These are phyloP conservation scores for Dissoconium aciculare DNA, from an alignment of 2,329 filamentous ascomycete genomes.

Conservation along the genomic window DNA sequence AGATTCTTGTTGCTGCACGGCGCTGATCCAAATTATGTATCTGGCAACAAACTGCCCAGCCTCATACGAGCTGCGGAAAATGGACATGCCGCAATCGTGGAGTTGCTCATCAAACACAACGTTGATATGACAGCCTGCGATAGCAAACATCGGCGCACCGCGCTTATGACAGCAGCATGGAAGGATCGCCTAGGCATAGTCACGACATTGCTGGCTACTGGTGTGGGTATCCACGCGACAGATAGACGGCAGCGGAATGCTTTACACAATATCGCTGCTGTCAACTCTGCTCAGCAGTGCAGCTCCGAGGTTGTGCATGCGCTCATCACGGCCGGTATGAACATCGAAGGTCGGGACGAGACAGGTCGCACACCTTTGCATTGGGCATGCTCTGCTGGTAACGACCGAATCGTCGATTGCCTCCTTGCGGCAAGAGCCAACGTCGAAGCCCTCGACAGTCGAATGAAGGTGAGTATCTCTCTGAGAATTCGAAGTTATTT, in stretches of 20 bases:
- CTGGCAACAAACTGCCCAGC: slow-evolving; percentile 12
- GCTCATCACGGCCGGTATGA: slow-evolving; percentile 13
- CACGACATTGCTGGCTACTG: slow-evolving; percentile 23
- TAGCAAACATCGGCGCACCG: slow-evolving; percentile 31
- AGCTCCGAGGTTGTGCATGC: slow-evolving; percentile 12
- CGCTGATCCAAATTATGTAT: slow-evolving; percentile 24
- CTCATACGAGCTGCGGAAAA: slow-evolving; percentile 12
- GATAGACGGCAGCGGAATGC: slow-evolving; percentile 15
- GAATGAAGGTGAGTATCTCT: slow-evolving; percentile 2
- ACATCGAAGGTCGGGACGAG: slow-evolving; percentile 13
- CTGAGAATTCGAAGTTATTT: background rate
- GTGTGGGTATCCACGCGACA: slow-evolving; percentile 13
- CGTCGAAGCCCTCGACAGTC: slow-evolving; percentile 1
- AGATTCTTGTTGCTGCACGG: slow-evolving; percentile 25
- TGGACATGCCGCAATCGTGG: slow-evolving; percentile 8
- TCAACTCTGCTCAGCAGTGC: slow-evolving; percentile 15
- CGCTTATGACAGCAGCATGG: slow-evolving; percentile 29
- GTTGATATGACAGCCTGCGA: slow-evolving; percentile 22
- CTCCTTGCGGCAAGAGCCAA: background rate
- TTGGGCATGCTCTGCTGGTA: slow-evolving; percentile 15
- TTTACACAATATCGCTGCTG: slow-evolving; percentile 31
- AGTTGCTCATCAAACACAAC: slow-evolving; percentile 10
- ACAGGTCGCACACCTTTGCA: slow-evolving; percentile 15
- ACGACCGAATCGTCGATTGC: slow-evolving; percentile 4
- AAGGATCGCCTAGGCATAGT: slow-evolving; percentile 28